These are phyloP conservation scores for Gossypium ekmanianum DNA, from an alignment of 345 rosid genomes.

Conservation along the genomic window DNA sequence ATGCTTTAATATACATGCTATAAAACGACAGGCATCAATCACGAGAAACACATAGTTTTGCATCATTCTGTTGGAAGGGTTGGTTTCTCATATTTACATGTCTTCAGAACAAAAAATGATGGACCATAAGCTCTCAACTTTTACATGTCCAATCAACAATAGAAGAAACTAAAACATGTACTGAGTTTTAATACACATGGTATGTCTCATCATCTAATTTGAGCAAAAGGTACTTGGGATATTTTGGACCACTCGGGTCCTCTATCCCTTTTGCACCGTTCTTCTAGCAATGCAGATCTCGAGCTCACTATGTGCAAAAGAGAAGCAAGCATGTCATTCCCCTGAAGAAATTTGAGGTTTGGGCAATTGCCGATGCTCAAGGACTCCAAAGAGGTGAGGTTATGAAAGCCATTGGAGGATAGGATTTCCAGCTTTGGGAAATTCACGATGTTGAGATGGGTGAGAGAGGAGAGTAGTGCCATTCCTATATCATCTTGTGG, in stretches of 20 bases:
- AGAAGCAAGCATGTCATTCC: background rate
- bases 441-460: background rate
- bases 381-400: background rate
- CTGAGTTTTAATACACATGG: too few relatives aligned
- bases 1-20: too few relatives aligned
- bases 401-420: background rate
- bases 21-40: too few relatives aligned
- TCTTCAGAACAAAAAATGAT: too few relatives aligned
- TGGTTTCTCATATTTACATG: too few relatives aligned
- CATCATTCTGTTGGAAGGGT: too few relatives aligned
- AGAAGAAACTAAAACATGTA: too few relatives aligned
- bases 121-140: too few relatives aligned
- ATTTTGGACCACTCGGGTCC: background rate
- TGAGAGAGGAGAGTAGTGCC: background rate
- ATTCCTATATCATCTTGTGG: background rate
- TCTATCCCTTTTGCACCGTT: background rate
- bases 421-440: background rate
- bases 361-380: background rate
- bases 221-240: background rate
- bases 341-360: background rate
- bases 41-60: too few relatives aligned
- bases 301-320: background rate
- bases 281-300: background rate
- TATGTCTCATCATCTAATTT: background rate
- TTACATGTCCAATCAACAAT: too few relatives aligned